Base-by-base conservation (phyloP, 2,329 filamentous ascomycete species). In the Pestalotiopsis fici region DNA sequence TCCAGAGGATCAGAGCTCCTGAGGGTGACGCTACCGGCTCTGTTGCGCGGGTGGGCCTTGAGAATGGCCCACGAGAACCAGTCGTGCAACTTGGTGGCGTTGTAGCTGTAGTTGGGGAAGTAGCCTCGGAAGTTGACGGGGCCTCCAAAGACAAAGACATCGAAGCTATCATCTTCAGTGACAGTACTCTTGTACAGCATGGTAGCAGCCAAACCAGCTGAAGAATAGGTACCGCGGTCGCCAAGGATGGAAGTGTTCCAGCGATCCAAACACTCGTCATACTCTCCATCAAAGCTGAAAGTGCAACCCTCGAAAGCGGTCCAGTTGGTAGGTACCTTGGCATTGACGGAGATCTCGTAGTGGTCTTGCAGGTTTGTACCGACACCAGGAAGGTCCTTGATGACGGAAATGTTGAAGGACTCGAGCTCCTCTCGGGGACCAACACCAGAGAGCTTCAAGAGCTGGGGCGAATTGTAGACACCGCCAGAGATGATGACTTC, bases 1-100 rank as follows among this genome's bases (percentile, higher is more conserved):
- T 91, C 90, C 1, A 85, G 84, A 0, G 90, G 89, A 72, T 92
- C 84, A 0, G 85, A 80, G 0, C 88, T 90, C 27, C 80, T 81
- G 3, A 94, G 85, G 3, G 77, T 84, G 3, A 94, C 90, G 1
- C 83, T 86, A 9, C 91, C 91, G 5, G 85, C 86, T 1, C 74
- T 79, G 68, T 93, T 90, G 65, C 84, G 83, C 0, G 86, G 81
- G 74, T 88, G 87, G 1, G 86, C 83, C 76, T 90, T 89, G n/a
- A 90, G 80, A 15, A 83, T 81, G 7, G 78, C 74, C 80, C 81
- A 83, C 18, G 75, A 76, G 78, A 79, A 83, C 74, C 83, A 82
- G 68, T 82, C 79, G 73, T 68, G 79, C 6, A 76, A 71, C 3
- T 69, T 69, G 21, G 76, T 73, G 5, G 77, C 76, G 35, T 74